Conservation (phyloP, 306 rosid genomes). For the Myrica gale region DNA sequence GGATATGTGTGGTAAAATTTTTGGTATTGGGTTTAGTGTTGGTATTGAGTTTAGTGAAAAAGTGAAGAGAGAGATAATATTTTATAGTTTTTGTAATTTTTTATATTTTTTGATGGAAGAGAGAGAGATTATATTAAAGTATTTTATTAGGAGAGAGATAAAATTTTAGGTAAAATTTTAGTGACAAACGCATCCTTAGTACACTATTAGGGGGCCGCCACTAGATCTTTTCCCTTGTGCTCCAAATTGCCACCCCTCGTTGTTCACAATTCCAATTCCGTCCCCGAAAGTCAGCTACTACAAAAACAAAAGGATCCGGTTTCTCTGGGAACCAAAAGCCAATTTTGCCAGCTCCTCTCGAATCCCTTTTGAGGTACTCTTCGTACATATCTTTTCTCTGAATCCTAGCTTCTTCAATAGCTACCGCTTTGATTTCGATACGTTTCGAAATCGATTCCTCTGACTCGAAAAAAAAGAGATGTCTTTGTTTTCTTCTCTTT, state of each 20-base stretch:
- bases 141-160: too few relatives aligned
- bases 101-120: too few relatives aligned
- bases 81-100: too few relatives aligned
- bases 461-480: neutral
- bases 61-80: too few relatives aligned
- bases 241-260: neutral
- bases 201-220: neutral
- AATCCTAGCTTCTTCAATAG: neutral
- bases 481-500: too few relatives aligned
- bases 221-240: neutral
- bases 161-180: too few relatives aligned
- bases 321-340: neutral
- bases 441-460: neutral
- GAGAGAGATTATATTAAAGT: too few relatives aligned
- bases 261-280: neutral
- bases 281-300: neutral
- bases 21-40: too few relatives aligned
- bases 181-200: too few relatives aligned
- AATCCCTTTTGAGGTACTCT: neutral
- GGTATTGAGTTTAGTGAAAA: too few relatives aligned
- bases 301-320: constrained; percentile 15
- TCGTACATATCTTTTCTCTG: neutral
- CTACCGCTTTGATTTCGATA: neutral
- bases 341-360: neutral
- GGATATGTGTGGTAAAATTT: too few relatives aligned